phyloP scores from a whole-genome alignment of 2,329 filamentous ascomycete species.

The Coleophoma crateriformis region DNA sequence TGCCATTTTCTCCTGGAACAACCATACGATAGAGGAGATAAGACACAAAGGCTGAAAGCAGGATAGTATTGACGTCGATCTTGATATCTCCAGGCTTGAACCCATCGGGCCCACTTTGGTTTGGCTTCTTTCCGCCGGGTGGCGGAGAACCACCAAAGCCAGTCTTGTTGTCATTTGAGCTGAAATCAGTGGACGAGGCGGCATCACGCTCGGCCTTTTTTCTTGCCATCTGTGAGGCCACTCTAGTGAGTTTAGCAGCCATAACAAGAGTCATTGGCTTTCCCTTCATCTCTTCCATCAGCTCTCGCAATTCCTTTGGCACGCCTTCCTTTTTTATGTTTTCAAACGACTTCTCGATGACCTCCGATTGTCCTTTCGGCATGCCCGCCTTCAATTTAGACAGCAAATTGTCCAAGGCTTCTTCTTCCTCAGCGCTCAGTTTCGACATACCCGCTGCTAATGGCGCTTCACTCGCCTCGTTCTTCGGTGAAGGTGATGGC shows the following conservation, averaged over 20 bases:
- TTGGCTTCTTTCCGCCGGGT: conserved; percentile 28
- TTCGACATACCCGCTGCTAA: conserved; percentile 22
- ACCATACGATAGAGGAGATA: conserved; percentile 61
- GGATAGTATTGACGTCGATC: conserved; percentile 21
- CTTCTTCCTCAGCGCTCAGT: conserved; percentile 49
- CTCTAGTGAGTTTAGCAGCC: conserved; percentile 28
- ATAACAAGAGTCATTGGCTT: conserved; percentile 18
- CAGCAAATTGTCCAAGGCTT: conserved; percentile 52
- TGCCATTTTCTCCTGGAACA: conserved; percentile 57
- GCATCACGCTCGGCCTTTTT: conserved; percentile 19
- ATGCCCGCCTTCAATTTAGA: conserved; percentile 49
- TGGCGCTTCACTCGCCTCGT: conserved; percentile 25
- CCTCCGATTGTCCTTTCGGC: conserved; percentile 54
- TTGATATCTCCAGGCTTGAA: conserved; percentile 14
- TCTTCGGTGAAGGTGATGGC: conserved; percentile 26
- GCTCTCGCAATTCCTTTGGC: conserved; percentile 47
- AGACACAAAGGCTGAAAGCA: conserved; percentile 50
- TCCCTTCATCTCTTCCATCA: conserved; percentile 22
- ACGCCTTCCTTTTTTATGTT: conserved; percentile 64
- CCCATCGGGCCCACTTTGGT: conserved; percentile 12
- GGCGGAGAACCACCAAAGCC: conserved; percentile 10
- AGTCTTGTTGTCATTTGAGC: conserved; percentile 14
- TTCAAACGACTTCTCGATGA: conserved; percentile 54
- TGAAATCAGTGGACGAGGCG: conserved; percentile 19
- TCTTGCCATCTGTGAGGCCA: conserved; percentile 23